These are phyloP conservation scores for Meyerozyma guilliermondii DNA, from an alignment of 1,139 yeast species.

Conservation along the genomic window DNA sequence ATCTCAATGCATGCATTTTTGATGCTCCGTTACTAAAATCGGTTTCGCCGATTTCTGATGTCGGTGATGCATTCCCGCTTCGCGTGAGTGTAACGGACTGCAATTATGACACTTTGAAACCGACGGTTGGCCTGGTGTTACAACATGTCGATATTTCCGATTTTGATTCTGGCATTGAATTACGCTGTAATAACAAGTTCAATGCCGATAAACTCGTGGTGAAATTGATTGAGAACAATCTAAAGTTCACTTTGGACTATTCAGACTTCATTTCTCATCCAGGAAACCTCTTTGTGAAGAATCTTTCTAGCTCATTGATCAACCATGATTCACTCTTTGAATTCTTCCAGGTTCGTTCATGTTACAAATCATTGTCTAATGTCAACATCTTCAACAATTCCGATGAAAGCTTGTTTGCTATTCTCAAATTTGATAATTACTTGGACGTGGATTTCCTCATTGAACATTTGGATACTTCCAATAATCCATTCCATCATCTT, in stretches of 20 bases:
- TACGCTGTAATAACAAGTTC: background rate
- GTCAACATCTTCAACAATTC: conserved; percentile 23
- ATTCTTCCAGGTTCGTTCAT: conserved; percentile 21
- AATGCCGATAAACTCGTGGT: background rate
- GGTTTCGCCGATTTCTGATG: too few relatives aligned
- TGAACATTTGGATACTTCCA: conserved; percentile 14
- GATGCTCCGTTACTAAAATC: background rate
- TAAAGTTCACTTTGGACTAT: conserved; percentile 13
- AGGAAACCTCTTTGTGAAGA: conserved; percentile 57
- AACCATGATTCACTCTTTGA: conserved; percentile 15
- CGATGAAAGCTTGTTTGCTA: conserved; percentile 25
- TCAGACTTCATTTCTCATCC: conserved; percentile 56
- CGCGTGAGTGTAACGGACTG: background rate
- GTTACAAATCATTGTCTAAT: conserved; percentile 23
- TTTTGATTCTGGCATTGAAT: background rate
- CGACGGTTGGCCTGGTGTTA: background rate
- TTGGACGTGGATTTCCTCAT: conserved; percentile 32
- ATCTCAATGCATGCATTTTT: background rate
- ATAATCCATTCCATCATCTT: conserved; percentile 31
- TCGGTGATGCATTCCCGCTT: background rate
- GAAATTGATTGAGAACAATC: background rate
- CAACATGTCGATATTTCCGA: background rate
- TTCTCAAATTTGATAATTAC: conserved; percentile 32
- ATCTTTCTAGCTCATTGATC: conserved; percentile 22
- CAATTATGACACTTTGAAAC: background rate